Evolutionary conservation across 1,284 basidiomycete genomes (phyloP), one percentile per base, ranked within the genome.

Genomic region (Rhodotorula sp.): DNA sequence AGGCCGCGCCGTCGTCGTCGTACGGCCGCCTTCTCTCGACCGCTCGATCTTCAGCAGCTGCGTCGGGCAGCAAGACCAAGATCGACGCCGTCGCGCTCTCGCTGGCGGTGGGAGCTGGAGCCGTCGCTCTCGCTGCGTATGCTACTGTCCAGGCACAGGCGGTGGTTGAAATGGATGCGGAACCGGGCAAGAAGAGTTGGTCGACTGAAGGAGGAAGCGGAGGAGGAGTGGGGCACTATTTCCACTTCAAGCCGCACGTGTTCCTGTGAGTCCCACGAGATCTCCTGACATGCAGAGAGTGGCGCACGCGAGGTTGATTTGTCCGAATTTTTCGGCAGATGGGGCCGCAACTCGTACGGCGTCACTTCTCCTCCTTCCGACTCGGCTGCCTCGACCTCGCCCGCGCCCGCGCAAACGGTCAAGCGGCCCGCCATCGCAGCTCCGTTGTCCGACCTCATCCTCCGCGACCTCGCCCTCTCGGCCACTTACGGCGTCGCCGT

Each of bases 401-500:
- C 67, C 12, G 31, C 61, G 16, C 20, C 61, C 29, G 31, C 39
- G 74, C 71, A 15, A 49, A 67, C 21, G 47, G 62, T 79, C 67
- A 79, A 79, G 70, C 64, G 68, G 14, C 76, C 78, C 12, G 51
- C 58, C 12, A 51, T 69, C 15, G 29, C 72, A 1, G 18, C 58
- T 0, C 29, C 69, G 0, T 67, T 79, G 12, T 66, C 72, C 4
- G 66, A 70, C 18, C 62, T 70, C 48, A 89, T 92, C 2, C 83
- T 94, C 39, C 86, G 91, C 26, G 91, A 95, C 80, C 80, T 95
- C 46, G 87, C 86, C 10, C 81, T 95, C 26, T 88, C 91, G 58
- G 86, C 88, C 76, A 85, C 84, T 58, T 90, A 93, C 76, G 92
- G 73, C 52, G 68, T 69, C 5, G 91, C 89, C 72, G 87, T 93